Evolutionary conservation across 2,329 filamentous ascomycete species (phyloP), one percentile per base, ranked within the genome.

Genomic region (Pleochaeta shiraiana): DNA sequence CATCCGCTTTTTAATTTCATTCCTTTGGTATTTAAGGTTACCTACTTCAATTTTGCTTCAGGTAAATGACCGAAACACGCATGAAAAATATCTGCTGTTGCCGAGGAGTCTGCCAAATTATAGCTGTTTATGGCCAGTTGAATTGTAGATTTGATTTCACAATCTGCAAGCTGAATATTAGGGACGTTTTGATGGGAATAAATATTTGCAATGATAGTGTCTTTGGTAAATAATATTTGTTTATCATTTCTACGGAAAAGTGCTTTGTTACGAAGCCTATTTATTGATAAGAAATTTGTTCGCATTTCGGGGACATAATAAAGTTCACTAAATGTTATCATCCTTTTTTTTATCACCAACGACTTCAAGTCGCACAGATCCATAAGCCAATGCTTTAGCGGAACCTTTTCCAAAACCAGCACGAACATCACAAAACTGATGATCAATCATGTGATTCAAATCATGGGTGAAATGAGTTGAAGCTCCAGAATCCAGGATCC

Each of bases 291-390:
- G 4, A 60, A 30, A 24, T 60, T 60, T 33, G 57, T 30, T 6
- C 57, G 28, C 57, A 60, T 33, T 34, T 60, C 59, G 21, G 33
- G 59, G 26, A 61, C 34, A 61, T 43, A 61, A 33, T 37, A 61
- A 1, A 43, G 31, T 33, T 61, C 31, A 34, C 59, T 61, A 30
- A 43, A 61, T 21, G 59, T 61, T 28, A 61, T 21, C 21, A n/a
- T 37, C n/a, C 59, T 31, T n/a, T n/a, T n/a, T 61, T 61, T 61
- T 61, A 39, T 61, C 59, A 37, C 59, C 59, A 11, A 61, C 21
- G 39, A 61, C 30, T 37, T 39, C 21, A 31, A 61, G 21, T 61
- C 31, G 31, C 7, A 61, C 59, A 61, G 59, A 61, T 6, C 59
- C 31, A 61, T 21, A 34, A 21, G 59, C 31, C 39, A 61, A 16